Conservation (phyloP, 2,329 filamentous ascomycete species). For the Beauveria caledonica region DNA sequence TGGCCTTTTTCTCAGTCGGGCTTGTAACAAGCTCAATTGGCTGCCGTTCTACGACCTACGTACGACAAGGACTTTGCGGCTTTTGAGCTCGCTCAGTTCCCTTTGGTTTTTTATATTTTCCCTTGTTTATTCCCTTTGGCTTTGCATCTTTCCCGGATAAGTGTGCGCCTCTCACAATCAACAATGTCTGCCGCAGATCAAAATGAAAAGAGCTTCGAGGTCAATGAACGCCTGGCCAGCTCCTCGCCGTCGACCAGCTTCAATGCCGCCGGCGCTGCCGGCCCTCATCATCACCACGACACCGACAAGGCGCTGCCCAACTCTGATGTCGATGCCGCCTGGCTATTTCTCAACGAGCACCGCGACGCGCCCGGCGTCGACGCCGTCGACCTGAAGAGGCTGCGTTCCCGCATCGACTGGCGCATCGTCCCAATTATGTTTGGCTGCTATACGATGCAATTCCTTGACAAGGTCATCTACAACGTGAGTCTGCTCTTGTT, state of each 20-base stretch:
- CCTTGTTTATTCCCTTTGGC: not conserved
- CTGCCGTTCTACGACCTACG: not conserved
- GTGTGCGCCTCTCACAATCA: not conserved
- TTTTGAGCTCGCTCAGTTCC: not conserved
- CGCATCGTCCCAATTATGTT: conserved; percentile 17
- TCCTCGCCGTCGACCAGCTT: conserved; percentile 13
- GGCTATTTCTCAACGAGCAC: conserved; percentile 27
- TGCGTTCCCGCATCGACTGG: conserved; percentile 16
- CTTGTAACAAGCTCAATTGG: too few species aligned
- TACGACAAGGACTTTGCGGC: not conserved
- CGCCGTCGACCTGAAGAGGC: conserved; percentile 11
- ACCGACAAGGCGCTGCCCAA: not conserved
- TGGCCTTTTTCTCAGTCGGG: too few species aligned
- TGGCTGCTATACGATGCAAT: conserved; percentile 13
- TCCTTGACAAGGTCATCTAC: conserved; percentile 12
- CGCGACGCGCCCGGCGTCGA: conserved; percentile 22
- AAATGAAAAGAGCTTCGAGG: conserved; percentile 18
- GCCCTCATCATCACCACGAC: not conserved
- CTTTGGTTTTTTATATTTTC: not conserved
- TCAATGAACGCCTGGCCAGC: conserved; percentile 15
- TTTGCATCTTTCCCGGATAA: not conserved
- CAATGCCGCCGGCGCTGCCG: not conserved
- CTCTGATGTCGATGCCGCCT: conserved; percentile 27
- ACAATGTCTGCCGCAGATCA: conserved; percentile 18
- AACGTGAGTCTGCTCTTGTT: conserved; percentile 3